Base-by-base conservation (phyloP, 163 green algal species). In the Chloromonas sp. region DNA sequence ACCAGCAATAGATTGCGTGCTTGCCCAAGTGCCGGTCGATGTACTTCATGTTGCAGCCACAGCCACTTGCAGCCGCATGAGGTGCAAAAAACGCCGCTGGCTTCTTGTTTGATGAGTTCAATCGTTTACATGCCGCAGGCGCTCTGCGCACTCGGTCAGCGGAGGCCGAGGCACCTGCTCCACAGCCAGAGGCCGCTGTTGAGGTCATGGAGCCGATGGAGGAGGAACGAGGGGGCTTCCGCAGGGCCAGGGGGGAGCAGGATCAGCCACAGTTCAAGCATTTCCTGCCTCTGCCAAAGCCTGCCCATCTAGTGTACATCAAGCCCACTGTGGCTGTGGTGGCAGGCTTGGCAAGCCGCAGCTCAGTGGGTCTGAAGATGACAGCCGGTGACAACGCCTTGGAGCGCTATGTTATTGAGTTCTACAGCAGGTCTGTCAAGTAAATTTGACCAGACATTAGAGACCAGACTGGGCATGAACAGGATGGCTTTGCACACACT, bases 321-420 rank as follows among this genome's bases (percentile, higher is more conserved):
- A 92, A 92, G 89, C 91, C 91, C 0, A 94, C 91, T 61, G 91
- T 94, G 70, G 91, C 91, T 15, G 91, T 94, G 2, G 91, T 94
- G 1, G 86, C 89, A 14, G 89, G 85, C 74, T 81, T 88, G 3
- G 91, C 91, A 0, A 83, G 62, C 66, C 86, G 88, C 78, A 85
- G 61, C 59, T 91, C 86, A 15, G 88, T 94, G 2, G 91, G 91
- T 60, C 77, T 94, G 0, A 92, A 92, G 87, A 94, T 94, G 91
- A 89, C 88, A 5, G 88, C 89, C 66, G 88, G 88, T 36, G 85
- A 89, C 81, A 89, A 92, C 71, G 79, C 90, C 71, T 81, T 94
- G 66, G 89, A 92, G 88, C 89, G 91, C 60, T 94, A 92, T 74
- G 89, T 93, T 1, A 87, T 92, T 83, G 90, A 93, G 90, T 74